Base-by-base conservation (phyloP, 179 eudicot genomes). In the Gypsophila paniculata region DNA sequence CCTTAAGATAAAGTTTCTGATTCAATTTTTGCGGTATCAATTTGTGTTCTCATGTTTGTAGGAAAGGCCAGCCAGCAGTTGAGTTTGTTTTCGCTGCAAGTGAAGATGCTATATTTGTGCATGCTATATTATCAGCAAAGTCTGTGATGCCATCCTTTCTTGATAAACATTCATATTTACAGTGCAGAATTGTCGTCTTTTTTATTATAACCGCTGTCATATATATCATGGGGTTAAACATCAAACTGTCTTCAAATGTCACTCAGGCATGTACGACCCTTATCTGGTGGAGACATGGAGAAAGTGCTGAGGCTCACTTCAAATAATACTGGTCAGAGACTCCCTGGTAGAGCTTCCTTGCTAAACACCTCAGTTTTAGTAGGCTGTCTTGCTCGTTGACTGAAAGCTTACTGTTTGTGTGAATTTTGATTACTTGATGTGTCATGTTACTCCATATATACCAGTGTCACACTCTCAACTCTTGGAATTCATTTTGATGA, bases 21-120 rank as follows among this genome's bases (percentile, higher is more conserved):
- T 48, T 44, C 19, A 44, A 14, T 46, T 13, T 10, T 29, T 23
- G 55, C 25, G 52, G 10, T 65, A 18, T 19, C 19, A 10, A 64
- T 72, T 54, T 65, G 62, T 65, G 74, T 54, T 59, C 51, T 71
- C 57, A 54, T 65, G 72, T 46, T 75, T 88, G 83, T 80, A 93
- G 98, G 98, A 91, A 82, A 83, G 98, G 97, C 53, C 97, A 88
- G 71, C 96, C 87, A 39, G 86, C 90, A 68, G 80, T 86, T 77
- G 97, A 91, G 82, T 91, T 91, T 69, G 80, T 94, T 68, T 94
- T 94, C 83, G 85, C 97, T 66, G 97, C 97, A 62, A 88, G 86
- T 11, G 99, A 94, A 81, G 99, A 94, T 73, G 86, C 92, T 44
- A 79, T 94, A 46, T 94, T 83, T 77, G 96, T 89, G 78, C 99